Conservation (phyloP, 2,329 filamentous ascomycete genomes). For the Exophiala viscosa region DNA sequence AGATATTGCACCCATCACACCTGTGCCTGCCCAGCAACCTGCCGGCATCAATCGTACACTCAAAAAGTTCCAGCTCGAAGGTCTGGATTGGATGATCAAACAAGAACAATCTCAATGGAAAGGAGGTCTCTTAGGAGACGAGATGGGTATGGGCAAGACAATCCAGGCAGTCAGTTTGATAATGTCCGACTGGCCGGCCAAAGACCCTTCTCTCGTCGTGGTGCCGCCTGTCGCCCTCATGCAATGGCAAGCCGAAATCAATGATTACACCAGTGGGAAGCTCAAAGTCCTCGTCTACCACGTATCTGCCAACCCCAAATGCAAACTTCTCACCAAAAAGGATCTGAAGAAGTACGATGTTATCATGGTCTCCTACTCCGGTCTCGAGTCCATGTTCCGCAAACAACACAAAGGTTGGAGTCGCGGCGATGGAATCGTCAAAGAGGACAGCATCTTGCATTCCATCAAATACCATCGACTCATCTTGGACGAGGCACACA, state of each 20-base stretch:
- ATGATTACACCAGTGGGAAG: constrained; percentile 76
- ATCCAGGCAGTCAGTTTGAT: constrained; percentile 97
- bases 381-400: constrained; percentile 84
- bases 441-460: constrained; percentile 76
- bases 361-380: constrained; percentile 85
- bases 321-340: constrained; percentile 70
- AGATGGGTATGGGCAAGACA: constrained; percentile 98
- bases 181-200: constrained; percentile 92
- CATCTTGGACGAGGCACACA: constrained; percentile 92
- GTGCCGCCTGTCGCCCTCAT: constrained; percentile 91
- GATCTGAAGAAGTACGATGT: constrained; percentile 82
- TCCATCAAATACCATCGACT: constrained; percentile 82
- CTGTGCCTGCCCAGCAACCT: constrained; percentile 66
- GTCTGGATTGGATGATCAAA: constrained; percentile 86
- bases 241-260: constrained; percentile 87
- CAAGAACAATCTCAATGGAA: constrained; percentile 85
- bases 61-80: constrained; percentile 91
- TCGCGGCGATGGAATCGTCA: constrained; percentile 73
- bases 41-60: constrained; percentile 73
- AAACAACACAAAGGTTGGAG: constrained; percentile 90
- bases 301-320: constrained; percentile 70
- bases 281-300: constrained; percentile 90
- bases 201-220: constrained; percentile 77
- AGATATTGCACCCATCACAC: constrained; percentile 63
- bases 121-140: constrained; percentile 87